Base-by-base conservation (phyloP, 176 grass and related monocot genomes). In the Triticum timopheevii region DNA sequence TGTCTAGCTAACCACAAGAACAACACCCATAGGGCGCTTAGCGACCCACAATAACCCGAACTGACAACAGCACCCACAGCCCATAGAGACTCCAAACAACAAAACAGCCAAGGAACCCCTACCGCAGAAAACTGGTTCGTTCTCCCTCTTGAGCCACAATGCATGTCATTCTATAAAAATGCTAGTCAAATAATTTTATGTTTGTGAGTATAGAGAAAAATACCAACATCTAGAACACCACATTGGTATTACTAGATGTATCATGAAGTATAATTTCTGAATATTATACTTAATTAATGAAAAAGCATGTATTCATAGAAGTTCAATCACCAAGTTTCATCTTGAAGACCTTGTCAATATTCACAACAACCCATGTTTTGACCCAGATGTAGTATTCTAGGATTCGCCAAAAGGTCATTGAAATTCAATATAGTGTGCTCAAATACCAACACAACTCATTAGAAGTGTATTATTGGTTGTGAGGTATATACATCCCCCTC, bases 341-440 rank as follows among this genome's bases (percentile, higher is more conserved):
- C 27, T 74, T 47, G 45, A 47, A 47, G 13, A 47, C n/a, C 13
- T 10, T 74, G 6, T 74, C 40, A 74, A 47, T 73, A 45, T 45
- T 23, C n/a, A 5, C 13, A 45, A 45, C 39, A 73, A 73, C 38
- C 70, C 24, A 73, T 23, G 44, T 23, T 24, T 47, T 47, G 23
- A 74, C 23, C 25, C 44, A 76, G 24, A 76, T 76, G 23, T 49
- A 75, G 10, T 50, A 19, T 83, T 71, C 35, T 74, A 65, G 23
- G 68, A 56, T 80, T 81, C 73, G 76, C 31, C 16, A 76, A 76
- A 68, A 68, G 10, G 15, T 68, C 24, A 67, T 62, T 89, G 13
- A 40, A 63, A 30, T 80, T 62, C 8, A 47, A 62, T 58, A 63
- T 71, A 36, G 66, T 62, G 35, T 91, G 75, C 80, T 87, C 61